phyloP scores from a whole-genome alignment of 139 green algal genomes.

The Desmodesmus armatus region DNA sequence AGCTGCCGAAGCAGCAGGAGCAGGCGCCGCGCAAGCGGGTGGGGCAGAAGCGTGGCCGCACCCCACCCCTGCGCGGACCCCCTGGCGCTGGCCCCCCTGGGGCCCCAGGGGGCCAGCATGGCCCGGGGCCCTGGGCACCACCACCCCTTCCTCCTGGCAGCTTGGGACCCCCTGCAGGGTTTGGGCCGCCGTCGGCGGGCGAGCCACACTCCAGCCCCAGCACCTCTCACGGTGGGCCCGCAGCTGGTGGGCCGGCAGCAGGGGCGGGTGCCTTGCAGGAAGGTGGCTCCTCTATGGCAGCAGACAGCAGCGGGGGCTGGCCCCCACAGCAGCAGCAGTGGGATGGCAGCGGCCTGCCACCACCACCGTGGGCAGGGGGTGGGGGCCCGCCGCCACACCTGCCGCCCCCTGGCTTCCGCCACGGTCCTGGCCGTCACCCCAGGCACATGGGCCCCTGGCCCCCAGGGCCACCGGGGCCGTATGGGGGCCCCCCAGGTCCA shows the following conservation, averaged over 20 bases:
- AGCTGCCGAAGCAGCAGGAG: slow-evolving; percentile 41
- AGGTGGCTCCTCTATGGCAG: not conserved
- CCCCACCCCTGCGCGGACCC: not conserved
- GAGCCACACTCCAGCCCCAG: slow-evolving; percentile 29
- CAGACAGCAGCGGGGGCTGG: not conserved
- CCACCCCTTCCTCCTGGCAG: too few relatives aligned
- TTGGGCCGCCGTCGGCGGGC: not conserved
- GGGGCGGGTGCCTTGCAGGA: slow-evolving; percentile 4
- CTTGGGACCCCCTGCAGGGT: too few relatives aligned
- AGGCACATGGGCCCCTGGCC: too few relatives aligned
- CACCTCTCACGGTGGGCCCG: slow-evolving; percentile 8
- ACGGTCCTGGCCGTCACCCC: too few relatives aligned
- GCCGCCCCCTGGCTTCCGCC: not conserved
- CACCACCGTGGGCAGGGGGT: too few relatives aligned
- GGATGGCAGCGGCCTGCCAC: too few relatives aligned
- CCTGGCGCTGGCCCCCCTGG: not conserved
- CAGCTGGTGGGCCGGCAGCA: not conserved
- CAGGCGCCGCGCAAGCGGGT: slow-evolving; percentile 12
- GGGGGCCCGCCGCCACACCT: not conserved
- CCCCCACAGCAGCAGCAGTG: not conserved
- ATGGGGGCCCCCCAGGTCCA: not conserved
- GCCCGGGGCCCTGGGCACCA: not conserved
- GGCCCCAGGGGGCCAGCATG: not conserved
- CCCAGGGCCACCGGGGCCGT: not conserved
- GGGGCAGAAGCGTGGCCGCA: not conserved